These are phyloP conservation scores for Trichoderma asperellum DNA, from an alignment of 2,329 filamentous ascomycete genomes.

Conservation along the genomic window DNA sequence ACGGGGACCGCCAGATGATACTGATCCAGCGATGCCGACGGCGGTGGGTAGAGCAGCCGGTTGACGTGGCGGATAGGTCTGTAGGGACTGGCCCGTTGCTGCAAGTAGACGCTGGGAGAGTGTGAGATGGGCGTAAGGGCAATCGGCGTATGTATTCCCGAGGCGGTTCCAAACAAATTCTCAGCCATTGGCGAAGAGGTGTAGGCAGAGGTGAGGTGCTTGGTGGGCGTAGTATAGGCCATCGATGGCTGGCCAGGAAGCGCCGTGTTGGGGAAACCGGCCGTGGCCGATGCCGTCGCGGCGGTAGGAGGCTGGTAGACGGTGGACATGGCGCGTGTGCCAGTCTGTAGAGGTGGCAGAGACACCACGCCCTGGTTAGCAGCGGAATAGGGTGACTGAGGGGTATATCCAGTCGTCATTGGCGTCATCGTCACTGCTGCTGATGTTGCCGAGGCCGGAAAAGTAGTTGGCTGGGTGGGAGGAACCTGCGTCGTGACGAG, in stretches of 20 bases:
- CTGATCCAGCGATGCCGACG: slow-evolving; percentile 76
- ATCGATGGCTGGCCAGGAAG: slow-evolving; percentile 39
- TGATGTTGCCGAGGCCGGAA: slow-evolving; percentile 33
- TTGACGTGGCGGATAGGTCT: slow-evolving; percentile 87
- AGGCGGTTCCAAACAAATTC: slow-evolving; percentile 55
- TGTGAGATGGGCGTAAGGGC: slow-evolving; percentile 69
- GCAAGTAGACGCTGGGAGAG: slow-evolving; percentile 85
- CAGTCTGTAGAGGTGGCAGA: slow-evolving; percentile 63
- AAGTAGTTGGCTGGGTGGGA: slow-evolving; percentile 36
- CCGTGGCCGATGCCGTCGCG: slow-evolving; percentile 34
- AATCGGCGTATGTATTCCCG: slow-evolving; percentile 60
- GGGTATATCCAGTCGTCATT: slow-evolving; percentile 45
- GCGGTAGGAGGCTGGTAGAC: slow-evolving; percentile 62
- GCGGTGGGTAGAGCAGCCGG: slow-evolving; percentile 86
- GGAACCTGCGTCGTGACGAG: slow-evolving; percentile 56
- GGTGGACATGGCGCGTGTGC: slow-evolving; percentile 74
- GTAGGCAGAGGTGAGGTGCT: slow-evolving; percentile 50
- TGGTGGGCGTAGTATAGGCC: slow-evolving; percentile 56
- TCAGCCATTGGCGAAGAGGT: slow-evolving; percentile 71
- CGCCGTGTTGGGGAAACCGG: slow-evolving; percentile 34
- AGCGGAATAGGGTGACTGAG: slow-evolving; percentile 45
- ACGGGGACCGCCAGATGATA: slow-evolving; percentile 64
- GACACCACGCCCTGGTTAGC: slow-evolving; percentile 50
- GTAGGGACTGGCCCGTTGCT: slow-evolving; percentile 89
- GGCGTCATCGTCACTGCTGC: background rate